Evolutionary conservation across 1,284 basidiomycete genomes (phyloP), one percentile per base, ranked within the genome.

Genomic region (Cryptococcus depauperatus): DNA sequence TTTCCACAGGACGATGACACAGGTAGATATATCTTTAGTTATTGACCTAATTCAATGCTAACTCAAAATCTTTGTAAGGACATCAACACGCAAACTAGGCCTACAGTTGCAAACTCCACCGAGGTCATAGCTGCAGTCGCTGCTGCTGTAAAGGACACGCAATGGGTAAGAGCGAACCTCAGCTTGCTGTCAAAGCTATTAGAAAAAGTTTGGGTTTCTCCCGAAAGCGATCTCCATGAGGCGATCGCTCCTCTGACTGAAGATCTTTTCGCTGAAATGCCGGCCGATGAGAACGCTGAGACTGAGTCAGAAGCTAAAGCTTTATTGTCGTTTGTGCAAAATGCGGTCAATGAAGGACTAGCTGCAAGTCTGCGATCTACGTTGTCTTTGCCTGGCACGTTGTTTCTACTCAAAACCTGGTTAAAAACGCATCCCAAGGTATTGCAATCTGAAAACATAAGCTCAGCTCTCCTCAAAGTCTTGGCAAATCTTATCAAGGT

Each of bases 401-500:
- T 98, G 35, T 77, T 90, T 51, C 83, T 98, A 75, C 75, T 98
- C 44, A 84, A 87, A 62, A 85, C 88, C 0, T 84, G 93, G 58
- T 82, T 91, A n/a, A 80, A 85, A 56, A 79, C 82, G 26, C 78
- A 81, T 21, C 85, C 90, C 0, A 84, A 90, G 61, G 60, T 82
- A 8, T 50, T 69, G 2, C 62, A 87, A 45, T 81, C 93, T 39
- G 91, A 98, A 57, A 75, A 77, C 0, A 92, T 93, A 69, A 76
- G 84, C 28, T 72, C 76, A 2, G 76, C 79, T 9, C 75, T 97
- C 11, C 81, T 91, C 73, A 92, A 86, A 63, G 77, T 95, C 5
- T 78, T 97, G 43, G 83, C 80, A 58, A 88, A 85, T 64, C 76
- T 95, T 21, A 80, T 84, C 48, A 92, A 91, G 67, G 92, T 97